Evolutionary conservation across 139 green algal genomes (phyloP), one percentile per base, ranked within the genome.

Genomic region (Protoeuglena noctilucae): DNA sequence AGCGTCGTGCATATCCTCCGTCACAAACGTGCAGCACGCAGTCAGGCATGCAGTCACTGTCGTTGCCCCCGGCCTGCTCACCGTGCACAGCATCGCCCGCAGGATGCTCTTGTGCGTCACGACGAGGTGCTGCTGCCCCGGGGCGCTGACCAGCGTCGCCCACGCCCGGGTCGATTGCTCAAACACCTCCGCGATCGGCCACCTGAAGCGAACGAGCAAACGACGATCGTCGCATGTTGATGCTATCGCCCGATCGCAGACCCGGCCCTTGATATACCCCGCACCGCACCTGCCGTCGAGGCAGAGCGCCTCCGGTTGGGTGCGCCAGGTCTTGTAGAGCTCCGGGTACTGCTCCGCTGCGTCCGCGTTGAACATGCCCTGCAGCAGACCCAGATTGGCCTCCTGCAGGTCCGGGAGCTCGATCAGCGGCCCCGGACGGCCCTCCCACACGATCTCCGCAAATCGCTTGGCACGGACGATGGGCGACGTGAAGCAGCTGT

Each of bases 81-180:
- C 76, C 9, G 70, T 77, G 56, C 77, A 82, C 18, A 86, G 54
- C 45, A 86, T 39, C 3, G 78, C 70, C 3, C 78, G 45, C 60
- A 85, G 56, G 14, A 86, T 65, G 21, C 64, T 78, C 62, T 84
- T 86, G 67, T 86, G 78, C 1, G 78, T 78, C 12, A 86, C 67
- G 0, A 86, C 65, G 2, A 86, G 64, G 22, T 82, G 65, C 2
- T 14, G 54, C 16, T 25, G 43, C 21, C 75, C 75, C 22, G 51
- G 54, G 7, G 56, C 57, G 25, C 53, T 22, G 26, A 74, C 27
- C 2, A 74, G 61, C 14, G 60, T 61, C 69, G 56, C 48, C 73
- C 73, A 81, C 12, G 69, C 66, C 19, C 54, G 14, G 17, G 54
- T 46, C 16, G 73, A 63, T 22, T 65, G 54, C 30, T 57, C 51